Percentiles rank a stretch among this genome's conserved stretches.
Conservation (phyloP, 1,139 yeast genomes). For the Nakaseomyces kungkrabaensis region DNA sequence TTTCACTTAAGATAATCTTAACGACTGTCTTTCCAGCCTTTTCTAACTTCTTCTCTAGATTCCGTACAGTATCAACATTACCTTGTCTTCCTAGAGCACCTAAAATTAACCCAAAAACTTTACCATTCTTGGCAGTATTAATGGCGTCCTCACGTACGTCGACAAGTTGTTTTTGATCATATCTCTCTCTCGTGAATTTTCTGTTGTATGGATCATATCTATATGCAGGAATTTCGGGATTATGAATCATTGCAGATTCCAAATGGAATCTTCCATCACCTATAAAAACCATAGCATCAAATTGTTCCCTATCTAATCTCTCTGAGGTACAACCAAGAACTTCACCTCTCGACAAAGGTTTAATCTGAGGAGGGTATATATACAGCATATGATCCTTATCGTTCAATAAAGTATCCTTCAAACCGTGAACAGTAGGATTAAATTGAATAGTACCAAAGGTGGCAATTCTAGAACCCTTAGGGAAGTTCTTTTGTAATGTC, state of each 20-base stretch:
- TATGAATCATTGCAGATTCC: slow-evolving; percentile 95
- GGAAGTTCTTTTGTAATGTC: slow-evolving; percentile 65
- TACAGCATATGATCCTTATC: slow-evolving; percentile 43
- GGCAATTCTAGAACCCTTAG: slow-evolving; percentile 53
- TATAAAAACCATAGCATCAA: slow-evolving; percentile 75
- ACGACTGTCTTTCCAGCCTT: slow-evolving; percentile 58
- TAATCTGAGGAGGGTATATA: slow-evolving; percentile 79
- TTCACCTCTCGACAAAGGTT: slow-evolving; percentile 92
- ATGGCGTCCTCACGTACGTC: slow-evolving; percentile 69
- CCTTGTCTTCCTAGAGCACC: slow-evolving; percentile 99
- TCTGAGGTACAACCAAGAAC: slow-evolving; percentile 96
- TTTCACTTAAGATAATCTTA: slow-evolving; percentile 79
- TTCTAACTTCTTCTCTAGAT: slow-evolving; percentile 46
- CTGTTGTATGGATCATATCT: slow-evolving; percentile 92
- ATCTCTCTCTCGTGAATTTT: slow-evolving; percentile 79
- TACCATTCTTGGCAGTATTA: slow-evolving; percentile 44
- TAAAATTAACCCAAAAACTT: slow-evolving; percentile 70
- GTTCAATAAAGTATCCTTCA: slow-evolving; percentile 48
- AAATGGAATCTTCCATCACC: slow-evolving; percentile 97
- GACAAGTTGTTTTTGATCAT: slow-evolving; percentile 77
- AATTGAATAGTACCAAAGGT: slow-evolving; percentile 94
- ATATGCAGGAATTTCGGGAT: slow-evolving; percentile 84
- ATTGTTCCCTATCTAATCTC: slow-evolving; percentile 49
- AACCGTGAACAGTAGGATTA: slow-evolving; percentile 83
- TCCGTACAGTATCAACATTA: slow-evolving; percentile 61